These are phyloP conservation scores for Mortierella sp. DNA, from an alignment of 371 early-diverging fungal genomes.

Conservation along the genomic window DNA sequence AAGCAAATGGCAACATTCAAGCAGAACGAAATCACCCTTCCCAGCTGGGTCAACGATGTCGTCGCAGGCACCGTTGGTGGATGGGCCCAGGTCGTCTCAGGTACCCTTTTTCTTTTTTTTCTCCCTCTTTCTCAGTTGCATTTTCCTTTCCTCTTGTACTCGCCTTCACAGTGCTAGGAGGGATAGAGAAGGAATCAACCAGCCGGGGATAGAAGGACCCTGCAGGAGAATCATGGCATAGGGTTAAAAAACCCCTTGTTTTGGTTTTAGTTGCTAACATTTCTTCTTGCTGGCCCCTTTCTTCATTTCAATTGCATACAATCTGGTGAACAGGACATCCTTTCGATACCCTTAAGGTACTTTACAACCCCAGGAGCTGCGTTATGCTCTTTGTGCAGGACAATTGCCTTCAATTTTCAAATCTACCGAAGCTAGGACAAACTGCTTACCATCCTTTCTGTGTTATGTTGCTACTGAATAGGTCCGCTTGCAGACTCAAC, in stretches of 20 bases:
- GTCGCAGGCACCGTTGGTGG: slow-evolving; percentile 91
- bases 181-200: background rate
- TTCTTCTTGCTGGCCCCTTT: background rate
- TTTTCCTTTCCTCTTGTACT: background rate
- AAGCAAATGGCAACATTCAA: slow-evolving; percentile 8
- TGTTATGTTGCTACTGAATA: slow-evolving; percentile 18
- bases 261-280: background rate
- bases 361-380: background rate
- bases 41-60: slow-evolving; percentile 65
- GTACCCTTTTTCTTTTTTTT: slow-evolving; percentile 49
- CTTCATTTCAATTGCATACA: background rate
- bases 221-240: background rate
- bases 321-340: slow-evolving; percentile 69
- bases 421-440: background rate
- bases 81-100: slow-evolving; percentile 88
- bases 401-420: background rate
- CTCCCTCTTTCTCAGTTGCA: background rate
- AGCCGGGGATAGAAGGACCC: background rate
- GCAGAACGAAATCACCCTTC: slow-evolving; percentile 33
- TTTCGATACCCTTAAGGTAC: slow-evolving; percentile 82
- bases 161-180: background rate
- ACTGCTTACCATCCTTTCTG: background rate
- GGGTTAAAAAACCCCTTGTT: background rate
- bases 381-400: background rate
- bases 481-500: slow-evolving; percentile 88